Evolutionary conservation across 2,329 filamentous ascomycete species (phyloP).

Genomic region (Alternaria tenuissima): DNA sequence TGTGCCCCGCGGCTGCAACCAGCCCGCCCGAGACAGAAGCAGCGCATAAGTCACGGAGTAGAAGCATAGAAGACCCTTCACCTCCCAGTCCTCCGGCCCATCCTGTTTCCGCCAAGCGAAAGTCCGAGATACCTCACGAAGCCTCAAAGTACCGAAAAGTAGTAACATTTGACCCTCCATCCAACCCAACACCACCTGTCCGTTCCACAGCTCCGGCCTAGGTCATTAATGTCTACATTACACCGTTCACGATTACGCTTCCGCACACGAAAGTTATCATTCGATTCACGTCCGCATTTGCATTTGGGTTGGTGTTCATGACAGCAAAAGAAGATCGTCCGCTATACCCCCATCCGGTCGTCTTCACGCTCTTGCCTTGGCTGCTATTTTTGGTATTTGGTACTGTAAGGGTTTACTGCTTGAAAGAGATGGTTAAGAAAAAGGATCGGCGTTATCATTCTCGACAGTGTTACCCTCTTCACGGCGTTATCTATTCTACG

Average conservation of each 20-base stretch:
- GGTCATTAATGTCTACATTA: constrained; percentile 6
- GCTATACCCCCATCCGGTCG: constrained; percentile 30
- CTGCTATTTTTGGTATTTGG: neutral
- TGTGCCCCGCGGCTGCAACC: constrained; percentile 5
- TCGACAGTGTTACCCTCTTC: neutral
- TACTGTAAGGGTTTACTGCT: constrained; percentile 4
- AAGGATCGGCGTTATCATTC: constrained; percentile 18
- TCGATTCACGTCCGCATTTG: constrained; percentile 26
- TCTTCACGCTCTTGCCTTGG: constrained; percentile 10
- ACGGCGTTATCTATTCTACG: constrained; percentile 3
- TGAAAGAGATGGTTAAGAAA: constrained; percentile 13
- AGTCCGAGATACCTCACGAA: constrained; percentile 24
- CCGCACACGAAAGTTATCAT: constrained; percentile 11
- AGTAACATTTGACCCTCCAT: constrained; percentile 14
- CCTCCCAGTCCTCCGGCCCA: constrained; percentile 4
- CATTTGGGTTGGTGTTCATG: constrained; percentile 30
- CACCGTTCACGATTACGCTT: constrained; percentile 7
- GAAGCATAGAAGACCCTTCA: neutral
- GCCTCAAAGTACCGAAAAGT: constrained; percentile 26
- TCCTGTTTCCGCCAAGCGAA: constrained; percentile 25
- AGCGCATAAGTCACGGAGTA: constrained; percentile 13
- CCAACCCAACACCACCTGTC: constrained; percentile 22
- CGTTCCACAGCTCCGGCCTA: constrained; percentile 23
- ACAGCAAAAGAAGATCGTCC: constrained; percentile 25
- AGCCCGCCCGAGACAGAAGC: constrained; percentile 13